These are phyloP conservation scores for Exophiala phaeomuriformis DNA, from an alignment of 2,329 filamentous ascomycete species.

Conservation along the genomic window DNA sequence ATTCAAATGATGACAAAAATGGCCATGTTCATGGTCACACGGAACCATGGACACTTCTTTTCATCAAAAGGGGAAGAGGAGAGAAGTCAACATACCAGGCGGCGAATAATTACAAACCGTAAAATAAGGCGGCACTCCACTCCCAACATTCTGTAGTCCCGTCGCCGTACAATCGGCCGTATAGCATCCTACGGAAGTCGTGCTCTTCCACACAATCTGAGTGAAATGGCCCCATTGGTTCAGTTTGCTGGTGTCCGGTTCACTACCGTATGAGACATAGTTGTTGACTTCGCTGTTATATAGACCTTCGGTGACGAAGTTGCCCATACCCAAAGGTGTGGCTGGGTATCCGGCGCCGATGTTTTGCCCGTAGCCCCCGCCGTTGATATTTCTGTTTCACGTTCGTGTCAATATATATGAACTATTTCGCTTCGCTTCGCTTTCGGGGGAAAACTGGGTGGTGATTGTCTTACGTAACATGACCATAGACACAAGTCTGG, in stretches of 20 bases:
- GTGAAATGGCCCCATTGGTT: slow-evolving; percentile 65
- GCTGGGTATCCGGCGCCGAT: slow-evolving; percentile 60
- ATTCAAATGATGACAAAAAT: background rate
- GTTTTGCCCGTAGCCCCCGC: slow-evolving; percentile 78
- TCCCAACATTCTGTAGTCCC: slow-evolving; percentile 37
- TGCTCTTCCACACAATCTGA: slow-evolving; percentile 63
- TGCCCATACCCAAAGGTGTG: slow-evolving; percentile 41
- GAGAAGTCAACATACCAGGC: slow-evolving; percentile 51
- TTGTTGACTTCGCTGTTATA: slow-evolving; percentile 68
- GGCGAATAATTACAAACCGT: slow-evolving; percentile 84
- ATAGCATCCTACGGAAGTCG: slow-evolving; percentile 48
- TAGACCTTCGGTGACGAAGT: slow-evolving; percentile 72
- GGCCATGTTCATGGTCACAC: too few species aligned
- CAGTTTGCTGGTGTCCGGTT: slow-evolving; percentile 56
- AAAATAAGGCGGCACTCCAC: slow-evolving; percentile 50
- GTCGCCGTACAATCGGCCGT: slow-evolving; percentile 35
- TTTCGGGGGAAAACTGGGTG: background rate
- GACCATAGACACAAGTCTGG: slow-evolving; percentile 60
- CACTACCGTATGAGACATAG: slow-evolving; percentile 48
- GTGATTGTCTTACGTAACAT: slow-evolving; percentile 60
- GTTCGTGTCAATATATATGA: too few species aligned
- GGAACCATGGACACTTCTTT: too few species aligned
- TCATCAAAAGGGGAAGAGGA: background rate
- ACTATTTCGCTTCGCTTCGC: too few species aligned
- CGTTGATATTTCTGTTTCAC: slow-evolving; percentile 40